Conservation (phyloP, 345 rosid genomes). For the Salix suchowensis region DNA sequence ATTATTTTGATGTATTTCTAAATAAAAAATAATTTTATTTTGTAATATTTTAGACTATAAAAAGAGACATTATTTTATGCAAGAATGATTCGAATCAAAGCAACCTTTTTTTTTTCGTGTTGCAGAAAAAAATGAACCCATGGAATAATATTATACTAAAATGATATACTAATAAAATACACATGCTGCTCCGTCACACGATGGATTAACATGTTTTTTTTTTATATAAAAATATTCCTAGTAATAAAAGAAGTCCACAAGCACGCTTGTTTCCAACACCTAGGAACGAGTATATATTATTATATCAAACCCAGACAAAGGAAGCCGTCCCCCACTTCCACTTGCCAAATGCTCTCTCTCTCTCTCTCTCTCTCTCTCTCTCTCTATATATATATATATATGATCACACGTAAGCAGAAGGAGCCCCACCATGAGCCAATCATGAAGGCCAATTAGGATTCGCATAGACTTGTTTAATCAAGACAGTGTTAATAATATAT, state of each 20-base stretch:
- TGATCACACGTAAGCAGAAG: too few species aligned
- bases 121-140: background rate
- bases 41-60: background rate
- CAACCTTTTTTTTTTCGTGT: background rate
- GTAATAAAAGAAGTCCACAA: background rate
- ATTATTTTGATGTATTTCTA: too few species aligned
- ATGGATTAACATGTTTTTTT: background rate
- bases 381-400: too few species aligned
- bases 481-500: background rate
- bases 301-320: background rate
- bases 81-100: slow-evolving; percentile 9
- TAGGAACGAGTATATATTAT: background rate
- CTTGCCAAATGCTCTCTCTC: background rate
- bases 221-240: background rate
- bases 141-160: background rate
- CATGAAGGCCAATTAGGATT: too few species aligned
- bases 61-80: slow-evolving; percentile 5
- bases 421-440: too few species aligned
- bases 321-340: slow-evolving; percentile 9
- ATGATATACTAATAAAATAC: background rate
- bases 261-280: slow-evolving; percentile 16
- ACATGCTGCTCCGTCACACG: background rate
- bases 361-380: too few species aligned
- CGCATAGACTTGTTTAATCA: too few species aligned
- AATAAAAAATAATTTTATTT: too few species aligned